Conservation (phyloP, 495 filamentous ascomycete species). For the Aspergillus indologenus region DNA sequence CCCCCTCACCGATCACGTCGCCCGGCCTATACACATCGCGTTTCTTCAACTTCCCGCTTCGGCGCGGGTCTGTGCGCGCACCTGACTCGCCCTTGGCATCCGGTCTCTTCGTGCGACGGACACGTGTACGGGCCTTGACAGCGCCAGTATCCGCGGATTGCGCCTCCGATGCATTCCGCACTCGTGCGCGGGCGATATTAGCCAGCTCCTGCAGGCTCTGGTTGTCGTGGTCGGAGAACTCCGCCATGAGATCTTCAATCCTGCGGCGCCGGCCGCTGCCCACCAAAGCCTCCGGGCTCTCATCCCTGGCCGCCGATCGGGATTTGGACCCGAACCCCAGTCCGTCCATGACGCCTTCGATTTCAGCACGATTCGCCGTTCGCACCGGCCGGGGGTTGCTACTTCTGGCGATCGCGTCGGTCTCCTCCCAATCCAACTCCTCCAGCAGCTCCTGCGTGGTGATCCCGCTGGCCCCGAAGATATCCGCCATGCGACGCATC, state of each 20-base stretch:
- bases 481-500: constrained; percentile 69
- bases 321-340: constrained; percentile 26
- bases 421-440: constrained; percentile 48
- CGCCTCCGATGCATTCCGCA: constrained; percentile 15
- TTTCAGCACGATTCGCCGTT: constrained; percentile 25
- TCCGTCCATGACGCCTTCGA: constrained; percentile 40
- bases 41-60: constrained; percentile 13
- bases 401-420: constrained; percentile 37
- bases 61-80: constrained; percentile 12
- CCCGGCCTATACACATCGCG: constrained; percentile 24
- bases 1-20: constrained; percentile 67
- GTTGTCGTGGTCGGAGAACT: constrained; percentile 21
- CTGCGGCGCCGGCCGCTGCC: constrained; percentile 3
- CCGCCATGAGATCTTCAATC: constrained; percentile 19
- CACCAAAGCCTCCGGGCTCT: background rate
- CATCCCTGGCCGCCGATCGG: background rate
- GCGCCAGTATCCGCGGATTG: constrained; percentile 9
- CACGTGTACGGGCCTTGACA: constrained; percentile 27
- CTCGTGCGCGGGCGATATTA: constrained; percentile 14
- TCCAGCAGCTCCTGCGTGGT: constrained; percentile 57
- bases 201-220: constrained; percentile 23
- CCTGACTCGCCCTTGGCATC: constrained; percentile 27
- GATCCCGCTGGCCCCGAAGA: constrained; percentile 68
- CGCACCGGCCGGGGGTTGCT: constrained; percentile 18
- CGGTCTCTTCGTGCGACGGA: constrained; percentile 33